A percentile compares a stretch with the other conserved stretches of the same genome.
These are phyloP conservation scores for Acanthamoeba royreba DNA, from an alignment of 208 protist species.

Conservation along the genomic window DNA sequence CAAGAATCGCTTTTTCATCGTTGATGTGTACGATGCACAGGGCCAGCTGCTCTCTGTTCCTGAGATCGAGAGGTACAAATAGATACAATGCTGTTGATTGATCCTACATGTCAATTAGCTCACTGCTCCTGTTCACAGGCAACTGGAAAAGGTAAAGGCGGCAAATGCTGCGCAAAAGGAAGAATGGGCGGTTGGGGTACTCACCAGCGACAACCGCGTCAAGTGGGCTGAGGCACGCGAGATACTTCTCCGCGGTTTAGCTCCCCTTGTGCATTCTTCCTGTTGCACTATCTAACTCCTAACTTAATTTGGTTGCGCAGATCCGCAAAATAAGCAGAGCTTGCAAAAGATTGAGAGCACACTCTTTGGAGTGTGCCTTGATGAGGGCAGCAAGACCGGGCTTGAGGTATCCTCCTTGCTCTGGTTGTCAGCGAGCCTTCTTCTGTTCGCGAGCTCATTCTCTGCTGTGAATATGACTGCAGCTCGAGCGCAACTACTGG, in stretches of 20 bases:
- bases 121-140: not conserved
- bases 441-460: not conserved
- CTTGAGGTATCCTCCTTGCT: not conserved
- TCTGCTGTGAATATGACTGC: not conserved
- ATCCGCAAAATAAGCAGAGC: not conserved
- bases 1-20: slow-evolving; percentile 22
- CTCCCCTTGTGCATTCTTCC: no score
- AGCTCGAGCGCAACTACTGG: slow-evolving; percentile 18
- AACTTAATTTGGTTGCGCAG: no score
- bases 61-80: not conserved
- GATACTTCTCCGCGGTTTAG: not conserved
- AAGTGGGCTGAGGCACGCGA: not conserved
- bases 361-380: not conserved
- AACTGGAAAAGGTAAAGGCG: not conserved
- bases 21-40: not conserved
- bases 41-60: not conserved
- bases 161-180: not conserved
- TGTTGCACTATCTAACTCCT: no score
- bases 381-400: not conserved
- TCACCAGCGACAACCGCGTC: slow-evolving; percentile 4
- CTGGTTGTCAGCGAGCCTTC: not conserved
- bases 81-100: not conserved
- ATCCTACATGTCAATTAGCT: not conserved
- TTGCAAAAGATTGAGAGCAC: not conserved
- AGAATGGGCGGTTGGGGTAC: not conserved